Conservation (phyloP, 2,329 filamentous ascomycete genomes). For the Chaetomiaceae sp. region DNA sequence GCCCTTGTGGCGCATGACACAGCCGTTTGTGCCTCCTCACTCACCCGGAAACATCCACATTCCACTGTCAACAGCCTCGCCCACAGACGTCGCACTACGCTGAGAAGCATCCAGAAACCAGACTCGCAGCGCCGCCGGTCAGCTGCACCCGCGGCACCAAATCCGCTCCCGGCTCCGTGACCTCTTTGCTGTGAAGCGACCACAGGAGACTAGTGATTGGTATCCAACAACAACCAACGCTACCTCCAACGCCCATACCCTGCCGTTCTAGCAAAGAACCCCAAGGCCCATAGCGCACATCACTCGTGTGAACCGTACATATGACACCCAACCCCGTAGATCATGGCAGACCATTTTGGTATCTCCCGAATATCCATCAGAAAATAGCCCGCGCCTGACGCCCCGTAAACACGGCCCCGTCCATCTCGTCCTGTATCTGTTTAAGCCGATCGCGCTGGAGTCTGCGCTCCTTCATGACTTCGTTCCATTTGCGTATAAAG, state of each 20-base stretch:
- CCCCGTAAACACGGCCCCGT: slow-evolving; percentile 25
- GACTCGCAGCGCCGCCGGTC: not conserved
- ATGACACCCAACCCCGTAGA: too few species aligned
- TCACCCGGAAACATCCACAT: too few species aligned
- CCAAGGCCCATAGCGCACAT: too few species aligned
- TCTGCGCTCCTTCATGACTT: slow-evolving; percentile 29
- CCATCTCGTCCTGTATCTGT: slow-evolving; percentile 29
- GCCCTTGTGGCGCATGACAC: not conserved
- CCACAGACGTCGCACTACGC: not conserved
- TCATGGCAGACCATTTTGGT: too few species aligned
- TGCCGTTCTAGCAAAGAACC: too few species aligned
- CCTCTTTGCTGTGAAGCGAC: not conserved
- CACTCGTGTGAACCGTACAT: too few species aligned
- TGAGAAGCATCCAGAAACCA: not conserved
- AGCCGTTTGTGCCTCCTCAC: too few species aligned
- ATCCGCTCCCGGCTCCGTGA: not conserved
- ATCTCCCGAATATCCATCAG: not conserved
- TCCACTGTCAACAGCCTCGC: not conserved
- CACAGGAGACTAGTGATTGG: too few species aligned
- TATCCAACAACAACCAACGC: too few species aligned
- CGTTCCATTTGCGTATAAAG: slow-evolving; percentile 30
- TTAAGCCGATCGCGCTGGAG: slow-evolving; percentile 23
- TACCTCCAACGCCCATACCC: too few species aligned
- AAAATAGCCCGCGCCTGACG: slow-evolving; percentile 23
- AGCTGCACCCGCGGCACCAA: not conserved